phyloP scores from a whole-genome alignment of 2,329 filamentous ascomycete species.

The Zelopaecilomyces penicillatus region DNA sequence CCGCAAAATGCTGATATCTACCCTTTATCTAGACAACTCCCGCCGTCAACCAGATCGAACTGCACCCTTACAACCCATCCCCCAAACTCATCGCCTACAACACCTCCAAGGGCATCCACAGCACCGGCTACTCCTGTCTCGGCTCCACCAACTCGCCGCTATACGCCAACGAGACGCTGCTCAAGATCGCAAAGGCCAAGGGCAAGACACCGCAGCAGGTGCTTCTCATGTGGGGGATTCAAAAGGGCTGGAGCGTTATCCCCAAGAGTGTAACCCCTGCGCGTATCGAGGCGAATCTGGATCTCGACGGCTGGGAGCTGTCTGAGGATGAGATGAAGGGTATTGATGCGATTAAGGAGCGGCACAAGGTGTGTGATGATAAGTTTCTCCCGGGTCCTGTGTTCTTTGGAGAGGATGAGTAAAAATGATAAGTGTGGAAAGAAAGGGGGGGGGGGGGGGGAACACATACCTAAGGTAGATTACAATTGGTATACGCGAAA shows the following conservation, averaged over 20 bases:
- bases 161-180: slow-evolving; percentile 56
- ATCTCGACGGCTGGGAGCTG: slow-evolving; percentile 62
- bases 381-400: slow-evolving; percentile 67
- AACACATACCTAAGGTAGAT: no score
- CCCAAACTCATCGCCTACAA: slow-evolving; percentile 69
- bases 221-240: slow-evolving; percentile 70
- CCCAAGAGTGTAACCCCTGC: slow-evolving; percentile 71
- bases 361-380: slow-evolving; percentile 78
- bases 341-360: slow-evolving; percentile 59
- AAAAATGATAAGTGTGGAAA: slow-evolving; percentile 15
- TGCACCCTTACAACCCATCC: slow-evolving; percentile 75
- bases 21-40: slow-evolving; percentile 47
- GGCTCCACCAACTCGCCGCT: slow-evolving; percentile 63
- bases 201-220: slow-evolving; percentile 47
- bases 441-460: no score
- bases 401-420: slow-evolving; percentile 79
- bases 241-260: slow-evolving; percentile 75
- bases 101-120: slow-evolving; percentile 65
- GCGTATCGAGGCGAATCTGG: slow-evolving; percentile 67
- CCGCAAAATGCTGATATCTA: no score
- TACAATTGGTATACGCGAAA: no score
- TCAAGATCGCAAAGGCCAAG: slow-evolving; percentile 55
- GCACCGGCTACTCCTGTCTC: slow-evolving; percentile 66
- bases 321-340: slow-evolving; percentile 62
- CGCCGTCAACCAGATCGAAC: slow-evolving; percentile 75